Base-by-base conservation (phyloP, 2,329 filamentous ascomycete species). In the Tricladium varicosporioides region DNA sequence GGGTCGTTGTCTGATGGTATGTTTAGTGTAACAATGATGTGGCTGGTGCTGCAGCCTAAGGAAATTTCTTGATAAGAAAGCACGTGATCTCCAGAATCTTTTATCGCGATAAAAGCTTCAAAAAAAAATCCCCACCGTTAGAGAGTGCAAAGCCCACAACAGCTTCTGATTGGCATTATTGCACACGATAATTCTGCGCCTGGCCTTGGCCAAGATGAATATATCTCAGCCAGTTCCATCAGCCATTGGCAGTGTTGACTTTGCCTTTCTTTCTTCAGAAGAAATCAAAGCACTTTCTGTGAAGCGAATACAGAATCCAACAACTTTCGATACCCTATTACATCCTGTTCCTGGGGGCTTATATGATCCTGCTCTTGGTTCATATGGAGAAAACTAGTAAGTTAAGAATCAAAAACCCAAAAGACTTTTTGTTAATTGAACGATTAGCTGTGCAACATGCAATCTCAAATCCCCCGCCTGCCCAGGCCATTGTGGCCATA, bases 401-500 rank as follows among this genome's bases (percentile, higher is more conserved):
- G 85, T 74, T 36, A 19, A 16, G 19, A 53, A 54, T 5, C 33
- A 36, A 5, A 43, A n/a, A 40, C 40, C 11, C 10, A 42, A 46
- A 45, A 33, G n/a, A 16, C 2, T 32, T 19, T 53, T 51, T 62
- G 44, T 54, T 66, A 53, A 66, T 48, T 44, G 48, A 16, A 47
- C 33, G 58, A 43, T 58, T 65, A 96, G 91, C 70, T 99, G 94
- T 76, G 82, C 91, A 67, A 99, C 94, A 72, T 99, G 94, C 76
- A 91, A 93, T 65, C 81, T 96, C 64, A 89, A 87, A 69, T 87
- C 86, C 60, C 82, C 86, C 69, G 84, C 84, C 66, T 99, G 95
- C 72, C 91, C 93, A 5, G 95, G 95, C 56, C 95, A 99, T 76
- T 84, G 89, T 58, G 95, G 94, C 53, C 94, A 99, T 71, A 96